A percentile compares a stretch with the other conserved stretches of the same genome.
These are phyloP conservation scores for Truncatella angustata DNA, from an alignment of 2,329 filamentous ascomycete genomes.

Conservation along the genomic window DNA sequence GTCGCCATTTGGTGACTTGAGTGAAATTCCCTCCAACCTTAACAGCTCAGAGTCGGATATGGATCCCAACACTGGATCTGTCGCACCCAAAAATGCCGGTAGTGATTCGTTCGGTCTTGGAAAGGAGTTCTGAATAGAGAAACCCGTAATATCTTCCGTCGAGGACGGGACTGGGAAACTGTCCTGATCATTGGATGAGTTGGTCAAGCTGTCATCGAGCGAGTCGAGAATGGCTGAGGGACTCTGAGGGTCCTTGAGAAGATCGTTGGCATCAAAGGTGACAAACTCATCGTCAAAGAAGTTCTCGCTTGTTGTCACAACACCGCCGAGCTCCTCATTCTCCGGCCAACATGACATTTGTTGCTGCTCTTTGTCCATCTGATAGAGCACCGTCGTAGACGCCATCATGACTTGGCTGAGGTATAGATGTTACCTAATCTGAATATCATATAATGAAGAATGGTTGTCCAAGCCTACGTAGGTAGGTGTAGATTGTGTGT, in stretches of 20 bases:
- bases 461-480: not conserved
- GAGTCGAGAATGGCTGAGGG: conserved; percentile 29
- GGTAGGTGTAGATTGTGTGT: not conserved
- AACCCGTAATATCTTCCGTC: conserved; percentile 13
- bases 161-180: conserved; percentile 14
- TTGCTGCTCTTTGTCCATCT: conserved; percentile 30
- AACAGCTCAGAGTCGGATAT: conserved; percentile 49
- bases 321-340: conserved; percentile 25
- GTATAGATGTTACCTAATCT: not conserved
- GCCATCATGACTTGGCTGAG: conserved; percentile 22
- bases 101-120: conserved; percentile 11
- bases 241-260: conserved; percentile 27
- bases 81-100: conserved; percentile 15
- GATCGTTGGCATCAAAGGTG: conserved; percentile 29
- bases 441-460: conserved; percentile 12
- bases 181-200: conserved; percentile 20
- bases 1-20: conserved; percentile 30
- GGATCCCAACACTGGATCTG: conserved; percentile 31
- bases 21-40: conserved; percentile 45
- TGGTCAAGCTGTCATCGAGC: conserved; percentile 18
- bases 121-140: not conserved
- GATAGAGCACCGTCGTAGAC: conserved; percentile 26
- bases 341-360: conserved; percentile 24
- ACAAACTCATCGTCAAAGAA: conserved; percentile 34
- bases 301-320: conserved; percentile 21